Evolutionary conservation across 2,329 filamentous ascomycete species (phyloP).

Genomic region (Fusarium acutatum): DNA sequence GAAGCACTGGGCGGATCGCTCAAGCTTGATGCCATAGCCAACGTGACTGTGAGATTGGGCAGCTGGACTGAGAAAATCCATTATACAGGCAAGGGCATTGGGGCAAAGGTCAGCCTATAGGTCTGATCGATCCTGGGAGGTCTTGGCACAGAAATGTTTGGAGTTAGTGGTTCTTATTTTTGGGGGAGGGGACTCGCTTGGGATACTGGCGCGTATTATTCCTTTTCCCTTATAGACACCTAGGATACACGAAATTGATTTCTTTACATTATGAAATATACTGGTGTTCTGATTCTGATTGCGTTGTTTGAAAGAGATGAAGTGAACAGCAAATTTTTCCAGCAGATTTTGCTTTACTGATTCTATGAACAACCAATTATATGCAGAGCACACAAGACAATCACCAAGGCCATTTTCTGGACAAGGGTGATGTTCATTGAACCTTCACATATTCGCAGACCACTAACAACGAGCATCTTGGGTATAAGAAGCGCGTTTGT

Average conservation of each 20-base stretch:
- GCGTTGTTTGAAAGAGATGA: background rate
- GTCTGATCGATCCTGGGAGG: background rate
- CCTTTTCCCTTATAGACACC: background rate
- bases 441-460: background rate
- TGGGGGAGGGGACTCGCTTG: background rate
- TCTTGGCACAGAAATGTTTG: conserved; percentile 12
- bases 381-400: background rate
- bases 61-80: conserved; percentile 77
- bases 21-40: conserved; percentile 80
- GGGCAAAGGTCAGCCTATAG: conserved; percentile 60
- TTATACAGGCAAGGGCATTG: conserved; percentile 76
- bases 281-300: background rate
- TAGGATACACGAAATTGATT: conserved; percentile 14
- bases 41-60: conserved; percentile 78
- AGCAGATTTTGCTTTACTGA: background rate
- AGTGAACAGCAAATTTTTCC: background rate
- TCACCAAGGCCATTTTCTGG: background rate
- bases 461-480: background rate
- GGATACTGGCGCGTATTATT: background rate
- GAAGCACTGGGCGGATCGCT: conserved; percentile 82
- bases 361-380: background rate
- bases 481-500: background rate
- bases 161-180: conserved; percentile 14
- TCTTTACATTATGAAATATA: background rate
- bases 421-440: background rate